Evolutionary conservation across 208 protist species (phyloP).

Genomic region (Giardia muris): DNA sequence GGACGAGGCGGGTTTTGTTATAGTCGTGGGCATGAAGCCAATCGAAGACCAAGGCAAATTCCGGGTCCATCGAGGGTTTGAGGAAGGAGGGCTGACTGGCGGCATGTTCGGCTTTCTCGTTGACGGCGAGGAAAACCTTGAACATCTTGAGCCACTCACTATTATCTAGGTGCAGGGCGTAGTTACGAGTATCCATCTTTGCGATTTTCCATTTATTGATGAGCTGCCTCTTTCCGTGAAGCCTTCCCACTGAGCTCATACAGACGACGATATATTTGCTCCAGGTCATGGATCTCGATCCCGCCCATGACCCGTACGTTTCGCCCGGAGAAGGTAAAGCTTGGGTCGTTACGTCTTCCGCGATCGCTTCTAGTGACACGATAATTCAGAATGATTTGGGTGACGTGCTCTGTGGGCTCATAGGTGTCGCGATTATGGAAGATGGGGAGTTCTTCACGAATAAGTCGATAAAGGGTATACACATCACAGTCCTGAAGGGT

Average conservation of each 20-base stretch:
- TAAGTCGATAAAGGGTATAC: neutral
- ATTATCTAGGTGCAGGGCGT: neutral
- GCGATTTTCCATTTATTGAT: neutral
- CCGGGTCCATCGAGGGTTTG: neutral
- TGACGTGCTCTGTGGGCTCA: neutral
- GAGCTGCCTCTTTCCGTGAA: no score
- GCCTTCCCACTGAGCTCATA: neutral
- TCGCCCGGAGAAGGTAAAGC: neutral
- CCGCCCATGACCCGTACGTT: neutral
- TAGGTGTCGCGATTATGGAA: neutral
- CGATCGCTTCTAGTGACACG: neutral
- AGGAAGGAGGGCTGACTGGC: neutral
- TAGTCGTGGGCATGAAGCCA: neutral
- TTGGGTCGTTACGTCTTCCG: no score
- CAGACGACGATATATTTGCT: neutral
- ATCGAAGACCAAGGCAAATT: neutral
- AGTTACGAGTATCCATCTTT: neutral
- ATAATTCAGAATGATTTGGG: neutral
- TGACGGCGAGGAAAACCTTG: neutral
- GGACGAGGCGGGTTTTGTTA: neutral
- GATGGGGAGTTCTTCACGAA: neutral
- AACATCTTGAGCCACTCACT: neutral
- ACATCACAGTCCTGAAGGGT: neutral
- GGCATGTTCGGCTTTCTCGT: neutral
- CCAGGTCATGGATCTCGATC: neutral